Conservation (phyloP, 768 basidiomycete genomes). For the Boletales sp. region DNA sequence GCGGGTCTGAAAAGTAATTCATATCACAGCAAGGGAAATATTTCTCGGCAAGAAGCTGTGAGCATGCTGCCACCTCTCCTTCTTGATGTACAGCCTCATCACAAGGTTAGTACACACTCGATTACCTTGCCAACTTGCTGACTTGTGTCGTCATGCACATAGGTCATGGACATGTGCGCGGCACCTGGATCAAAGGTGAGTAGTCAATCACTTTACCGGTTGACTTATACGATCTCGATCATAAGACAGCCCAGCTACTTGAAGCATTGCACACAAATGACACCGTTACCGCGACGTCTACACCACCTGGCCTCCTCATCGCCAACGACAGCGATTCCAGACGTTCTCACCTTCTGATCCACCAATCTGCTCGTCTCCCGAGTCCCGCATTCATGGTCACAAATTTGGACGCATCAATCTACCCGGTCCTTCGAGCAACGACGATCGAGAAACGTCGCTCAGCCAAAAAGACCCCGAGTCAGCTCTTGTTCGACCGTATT, state of each 20-base stretch:
- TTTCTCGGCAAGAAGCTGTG: constrained; percentile 95
- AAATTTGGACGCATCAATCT: constrained; percentile 91
- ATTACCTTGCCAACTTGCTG: neutral
- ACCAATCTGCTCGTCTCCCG: constrained; percentile 93
- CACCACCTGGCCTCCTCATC: constrained; percentile 81
- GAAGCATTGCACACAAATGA: constrained; percentile 89
- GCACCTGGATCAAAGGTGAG: constrained; percentile 93
- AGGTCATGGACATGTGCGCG: constrained; percentile 97
- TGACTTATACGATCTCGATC: neutral
- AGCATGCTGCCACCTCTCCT: constrained; percentile 99
- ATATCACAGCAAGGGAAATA: constrained; percentile 67
- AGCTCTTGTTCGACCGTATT: constrained; percentile 86
- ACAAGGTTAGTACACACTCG: constrained; percentile 48
- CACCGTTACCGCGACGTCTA: constrained; percentile 56
- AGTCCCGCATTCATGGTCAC: constrained; percentile 93
- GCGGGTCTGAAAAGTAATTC: neutral
- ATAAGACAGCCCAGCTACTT: constrained; percentile 88
- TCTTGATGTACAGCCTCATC: constrained; percentile 91
- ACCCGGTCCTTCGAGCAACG: constrained; percentile 53
- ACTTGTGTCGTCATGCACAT: neutral
- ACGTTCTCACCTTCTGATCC: constrained; percentile 93
- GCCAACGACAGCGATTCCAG: constrained; percentile 96
- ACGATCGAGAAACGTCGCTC: constrained; percentile 27
- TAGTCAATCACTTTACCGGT: neutral
- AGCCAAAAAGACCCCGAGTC: constrained; percentile 37